Evolutionary conservation across 345 rosid species (phyloP), one percentile per base, ranked within the genome.

Genomic region (Populus pruinosa): DNA sequence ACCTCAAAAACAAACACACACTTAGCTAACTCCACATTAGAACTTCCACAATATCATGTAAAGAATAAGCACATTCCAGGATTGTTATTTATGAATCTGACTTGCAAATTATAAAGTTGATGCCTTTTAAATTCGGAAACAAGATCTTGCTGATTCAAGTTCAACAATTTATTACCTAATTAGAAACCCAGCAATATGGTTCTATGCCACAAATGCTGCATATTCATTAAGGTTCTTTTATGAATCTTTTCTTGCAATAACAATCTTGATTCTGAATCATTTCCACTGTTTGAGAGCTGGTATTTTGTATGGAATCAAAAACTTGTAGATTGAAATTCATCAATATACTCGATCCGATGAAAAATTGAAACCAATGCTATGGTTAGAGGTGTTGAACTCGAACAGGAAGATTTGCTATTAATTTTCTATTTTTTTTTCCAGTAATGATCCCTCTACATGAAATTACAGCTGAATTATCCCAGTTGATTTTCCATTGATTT

Each of bases 401-500:
- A 47, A 14, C 18, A 12, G 18, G 39, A 13, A 1, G 70, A 67
- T 67, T 67, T 64, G 70, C 10, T 76, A 49, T n/a, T 71, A 25
- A n/a, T 33, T 66, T 31, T 1, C 35, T 72, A 18, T 16, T 55
- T 55, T 72, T 11, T 55, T 55, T 55, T 21, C 23, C 64, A 0
- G 2, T 29, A 23, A 29, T 59, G 25, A 23, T 16, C 39, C 20
- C 31, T 70, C 62, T 69, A 11, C 63, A 50, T 61, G 44, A 44
- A 21, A 5, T 29, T 50, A 12, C 65, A 74, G 41, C 41, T 18
- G 11, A 56, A 38, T 79, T 31, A 47, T 29, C 71, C 78, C 44
- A 25, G 73, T 70, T 84, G 84, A 83, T 72, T 85, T 49, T 47
- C 83, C 75, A 56, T 73, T 86, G 79, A 77, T 23, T 73, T 82